phyloP scores from a whole-genome alignment of 1,284 basidiomycete genomes.

The Boletellus deceptivus region DNA sequence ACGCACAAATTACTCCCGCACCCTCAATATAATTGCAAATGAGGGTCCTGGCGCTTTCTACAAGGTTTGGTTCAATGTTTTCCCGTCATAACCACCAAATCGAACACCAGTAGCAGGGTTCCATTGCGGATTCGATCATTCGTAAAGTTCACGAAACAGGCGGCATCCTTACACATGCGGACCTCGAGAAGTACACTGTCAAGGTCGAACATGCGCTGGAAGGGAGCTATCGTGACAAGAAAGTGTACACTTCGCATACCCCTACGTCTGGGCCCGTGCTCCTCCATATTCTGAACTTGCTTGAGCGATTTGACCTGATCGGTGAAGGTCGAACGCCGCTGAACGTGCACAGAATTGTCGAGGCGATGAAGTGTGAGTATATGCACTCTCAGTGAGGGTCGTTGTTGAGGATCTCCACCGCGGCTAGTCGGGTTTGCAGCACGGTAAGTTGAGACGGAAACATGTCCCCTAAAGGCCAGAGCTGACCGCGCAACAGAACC shows the following conservation, averaged over 20 bases:
- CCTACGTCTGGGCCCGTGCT: slow-evolving; percentile 83
- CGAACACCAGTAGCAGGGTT: slow-evolving; percentile 45
- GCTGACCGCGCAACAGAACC: slow-evolving; percentile 48
- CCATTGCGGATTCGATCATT: slow-evolving; percentile 73
- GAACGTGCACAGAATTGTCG: slow-evolving; percentile 70
- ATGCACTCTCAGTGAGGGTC: slow-evolving; percentile 13
- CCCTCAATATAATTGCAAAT: slow-evolving; percentile 62
- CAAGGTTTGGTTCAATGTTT: slow-evolving; percentile 44
- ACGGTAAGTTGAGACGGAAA: slow-evolving; percentile 37
- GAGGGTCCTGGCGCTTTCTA: slow-evolving; percentile 76
- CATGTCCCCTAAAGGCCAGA: slow-evolving; percentile 4
- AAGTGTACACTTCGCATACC: slow-evolving; percentile 80
- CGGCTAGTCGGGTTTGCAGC: slow-evolving; percentile 68
- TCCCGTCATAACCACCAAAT: slow-evolving; percentile 13
- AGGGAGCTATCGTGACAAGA: slow-evolving; percentile 74
- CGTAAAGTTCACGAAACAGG: slow-evolving; percentile 66
- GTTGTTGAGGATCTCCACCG: slow-evolving; percentile 11
- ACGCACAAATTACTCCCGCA: slow-evolving; percentile 67
- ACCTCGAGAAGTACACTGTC: slow-evolving; percentile 71
- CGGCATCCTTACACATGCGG: slow-evolving; percentile 75
- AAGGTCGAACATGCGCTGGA: slow-evolving; percentile 72
- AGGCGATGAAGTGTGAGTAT: slow-evolving; percentile 69
- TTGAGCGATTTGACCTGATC: slow-evolving; percentile 63
- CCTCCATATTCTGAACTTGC: slow-evolving; percentile 76
- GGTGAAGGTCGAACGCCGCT: slow-evolving; percentile 51